These are phyloP conservation scores for Fusarium marasasianum DNA, from an alignment of 2,329 filamentous ascomycete species.

Conservation along the genomic window DNA sequence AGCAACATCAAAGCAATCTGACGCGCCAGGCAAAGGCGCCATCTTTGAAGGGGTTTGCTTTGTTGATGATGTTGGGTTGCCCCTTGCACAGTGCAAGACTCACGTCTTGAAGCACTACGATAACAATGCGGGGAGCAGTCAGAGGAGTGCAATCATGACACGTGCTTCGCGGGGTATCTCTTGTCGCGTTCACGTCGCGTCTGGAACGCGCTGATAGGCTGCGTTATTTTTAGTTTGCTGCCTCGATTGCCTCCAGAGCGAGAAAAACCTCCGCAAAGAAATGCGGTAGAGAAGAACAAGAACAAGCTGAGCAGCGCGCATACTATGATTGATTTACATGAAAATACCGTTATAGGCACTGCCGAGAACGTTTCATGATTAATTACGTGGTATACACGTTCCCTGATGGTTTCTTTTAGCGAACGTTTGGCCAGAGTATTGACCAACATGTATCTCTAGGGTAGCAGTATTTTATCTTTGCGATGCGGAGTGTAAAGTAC, in stretches of 20 bases:
- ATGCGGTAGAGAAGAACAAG: too few species aligned
- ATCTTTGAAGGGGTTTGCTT: background rate
- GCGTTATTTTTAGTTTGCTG: background rate
- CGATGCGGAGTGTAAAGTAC: background rate
- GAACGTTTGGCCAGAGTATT: background rate
- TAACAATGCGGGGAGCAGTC: background rate
- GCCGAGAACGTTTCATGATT: fast-evolving
- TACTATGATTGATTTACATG: background rate
- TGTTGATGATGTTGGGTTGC: background rate
- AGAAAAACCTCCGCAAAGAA: too few species aligned
- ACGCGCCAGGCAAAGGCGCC: background rate
- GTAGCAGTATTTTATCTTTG: background rate
- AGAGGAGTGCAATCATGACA: background rate
- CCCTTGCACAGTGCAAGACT: fast-evolving
- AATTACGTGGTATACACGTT: fast-evolving
- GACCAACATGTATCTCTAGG: background rate
- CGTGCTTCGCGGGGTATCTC: background rate
- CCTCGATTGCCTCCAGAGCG: fast-evolving
- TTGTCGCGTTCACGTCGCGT: background rate
- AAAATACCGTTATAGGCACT: fast-evolving
- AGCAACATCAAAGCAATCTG: background rate
- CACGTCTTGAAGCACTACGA: background rate
- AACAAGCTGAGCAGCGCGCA: fast-evolving
- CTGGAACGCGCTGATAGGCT: fast-evolving
- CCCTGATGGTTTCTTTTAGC: too few species aligned